A percentile compares a stretch with the other conserved stretches of the same genome.
Evolutionary conservation across 2,329 filamentous ascomycete species (phyloP).

Genomic region (Hymenoscyphus linearis): DNA sequence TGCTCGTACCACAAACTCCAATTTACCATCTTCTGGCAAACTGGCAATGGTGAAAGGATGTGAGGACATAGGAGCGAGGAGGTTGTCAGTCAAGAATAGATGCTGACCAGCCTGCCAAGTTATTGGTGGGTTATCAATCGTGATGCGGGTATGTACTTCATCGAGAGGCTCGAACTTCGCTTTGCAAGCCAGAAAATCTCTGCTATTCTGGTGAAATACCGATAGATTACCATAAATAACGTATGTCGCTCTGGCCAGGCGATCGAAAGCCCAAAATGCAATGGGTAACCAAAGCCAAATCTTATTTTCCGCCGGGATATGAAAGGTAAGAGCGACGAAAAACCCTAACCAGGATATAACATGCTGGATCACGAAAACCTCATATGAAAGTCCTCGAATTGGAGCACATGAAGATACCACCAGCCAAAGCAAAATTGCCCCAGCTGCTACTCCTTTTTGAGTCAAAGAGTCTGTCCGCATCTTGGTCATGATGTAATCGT

Average conservation of each 20-base stretch:
- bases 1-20: slow-evolving; percentile 52
- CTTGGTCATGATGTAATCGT: slow-evolving; percentile 44
- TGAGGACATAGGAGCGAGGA: slow-evolving; percentile 51
- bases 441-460: slow-evolving; percentile 46
- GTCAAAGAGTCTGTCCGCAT: slow-evolving; percentile 43
- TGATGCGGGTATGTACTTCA: slow-evolving; percentile 50
- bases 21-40: slow-evolving; percentile 46
- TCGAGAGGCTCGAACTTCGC: slow-evolving; percentile 45
- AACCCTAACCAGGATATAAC: slow-evolving; percentile 46
- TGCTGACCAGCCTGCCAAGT: slow-evolving; percentile 59
- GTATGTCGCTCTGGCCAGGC: slow-evolving; percentile 34
- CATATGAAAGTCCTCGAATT: slow-evolving; percentile 44
- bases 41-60: slow-evolving; percentile 62
- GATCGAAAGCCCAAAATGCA: slow-evolving; percentile 41
- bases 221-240: slow-evolving; percentile 38
- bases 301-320: slow-evolving; percentile 40
- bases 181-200: slow-evolving; percentile 35
- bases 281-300: slow-evolving; percentile 43
- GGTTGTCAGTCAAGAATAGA: slow-evolving; percentile 54
- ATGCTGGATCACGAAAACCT: slow-evolving; percentile 50
- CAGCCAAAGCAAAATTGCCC: slow-evolving; percentile 46
- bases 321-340: slow-evolving; percentile 42
- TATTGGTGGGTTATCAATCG: slow-evolving; percentile 49
- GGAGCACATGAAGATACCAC: slow-evolving; percentile 45
- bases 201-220: slow-evolving; percentile 34